Conservation (phyloP, 352 stramenopile genomes). For the Blastocystis sp. region DNA sequence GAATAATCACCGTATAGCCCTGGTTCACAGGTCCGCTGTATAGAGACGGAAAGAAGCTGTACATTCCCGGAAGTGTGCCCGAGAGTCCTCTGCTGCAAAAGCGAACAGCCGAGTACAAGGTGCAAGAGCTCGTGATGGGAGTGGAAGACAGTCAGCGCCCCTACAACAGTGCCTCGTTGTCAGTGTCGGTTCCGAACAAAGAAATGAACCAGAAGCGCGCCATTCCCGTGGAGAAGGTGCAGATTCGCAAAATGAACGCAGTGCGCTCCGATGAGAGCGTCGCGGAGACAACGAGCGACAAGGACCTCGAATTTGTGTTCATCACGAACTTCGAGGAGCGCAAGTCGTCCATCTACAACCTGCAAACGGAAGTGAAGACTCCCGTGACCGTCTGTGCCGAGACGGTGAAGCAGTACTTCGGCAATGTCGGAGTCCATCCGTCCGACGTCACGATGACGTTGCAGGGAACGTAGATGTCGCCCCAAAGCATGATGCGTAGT, state of each 20-base stretch:
- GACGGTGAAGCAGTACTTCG: conserved; percentile 15
- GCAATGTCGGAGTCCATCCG: background rate
- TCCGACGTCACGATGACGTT: conserved; percentile 38
- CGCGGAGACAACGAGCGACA: background rate
- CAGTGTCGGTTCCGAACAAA: conserved; percentile 31
- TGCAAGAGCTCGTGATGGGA: conserved; percentile 52
- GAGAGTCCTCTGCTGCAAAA: conserved; percentile 15
- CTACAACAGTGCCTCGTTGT: conserved; percentile 10
- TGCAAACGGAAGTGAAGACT: background rate
- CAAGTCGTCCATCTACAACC: background rate
- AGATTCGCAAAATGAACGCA: background rate
- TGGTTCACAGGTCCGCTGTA: conserved; percentile 48
- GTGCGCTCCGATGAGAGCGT: background rate
- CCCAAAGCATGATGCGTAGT: background rate
- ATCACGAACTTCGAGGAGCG: background rate
- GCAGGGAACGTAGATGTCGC: conserved; percentile 28
- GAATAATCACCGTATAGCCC: background rate
- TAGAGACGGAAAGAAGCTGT: conserved; percentile 22
- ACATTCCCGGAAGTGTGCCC: conserved; percentile 56
- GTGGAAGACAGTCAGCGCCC: background rate
- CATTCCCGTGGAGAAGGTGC: conserved; percentile 13
- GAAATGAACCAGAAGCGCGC: conserved; percentile 27
- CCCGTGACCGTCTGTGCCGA: background rate
- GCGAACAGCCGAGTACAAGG: conserved; percentile 29
- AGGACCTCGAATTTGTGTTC: background rate